Base-by-base conservation (phyloP, 495 filamentous ascomycete genomes). In the Aspergillus campestris region DNA sequence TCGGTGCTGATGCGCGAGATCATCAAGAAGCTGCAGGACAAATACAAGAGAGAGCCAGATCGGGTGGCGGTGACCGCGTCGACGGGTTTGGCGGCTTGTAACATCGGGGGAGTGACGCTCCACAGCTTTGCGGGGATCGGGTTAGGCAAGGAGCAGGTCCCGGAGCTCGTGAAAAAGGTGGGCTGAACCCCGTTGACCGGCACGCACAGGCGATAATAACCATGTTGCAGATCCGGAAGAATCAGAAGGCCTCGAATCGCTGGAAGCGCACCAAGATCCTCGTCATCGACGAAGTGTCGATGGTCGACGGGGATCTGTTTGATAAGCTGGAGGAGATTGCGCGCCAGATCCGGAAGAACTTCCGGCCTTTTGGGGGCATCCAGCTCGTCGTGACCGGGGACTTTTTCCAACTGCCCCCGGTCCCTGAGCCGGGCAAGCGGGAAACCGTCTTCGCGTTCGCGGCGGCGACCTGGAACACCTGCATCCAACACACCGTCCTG, bases 51-150 rank as follows among this genome's bases (percentile, higher is more conserved):
- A 12, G 86, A 95, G 48, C 78, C 81, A 0, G 92, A 95, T 53
- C 73, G 84, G 28, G 72, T 98, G 31, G 91, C 90, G 9, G 86
- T 97, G 31, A 97, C 92, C 2, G 92, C 92, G 7, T 98, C 92
- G 0, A 98, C 92, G 0, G 92, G 92, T 9, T 77, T 98, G 40
- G 94, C 92, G 31, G 92, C 92, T 12, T 97, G 92, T 69, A 97
- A 98, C 57, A 86, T 98, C 44, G 91, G 86, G 15, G 92, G 92
- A 56, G 87, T 95, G 38, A 98, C 92, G 0, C 73, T 98, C 37
- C 94, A 98, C 62, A 95, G 89, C 64, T 98, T 95, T 64, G 77
- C 90, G 3, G 92, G 94, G 3, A 97, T 98, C 57, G 94, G 91
- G 0, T 71, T 98, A 8, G 94, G 92, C 8, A 96, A 97, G 64